phyloP scores from a whole-genome alignment of 768 basidiomycete species.

The Tulasnella sp. region DNA sequence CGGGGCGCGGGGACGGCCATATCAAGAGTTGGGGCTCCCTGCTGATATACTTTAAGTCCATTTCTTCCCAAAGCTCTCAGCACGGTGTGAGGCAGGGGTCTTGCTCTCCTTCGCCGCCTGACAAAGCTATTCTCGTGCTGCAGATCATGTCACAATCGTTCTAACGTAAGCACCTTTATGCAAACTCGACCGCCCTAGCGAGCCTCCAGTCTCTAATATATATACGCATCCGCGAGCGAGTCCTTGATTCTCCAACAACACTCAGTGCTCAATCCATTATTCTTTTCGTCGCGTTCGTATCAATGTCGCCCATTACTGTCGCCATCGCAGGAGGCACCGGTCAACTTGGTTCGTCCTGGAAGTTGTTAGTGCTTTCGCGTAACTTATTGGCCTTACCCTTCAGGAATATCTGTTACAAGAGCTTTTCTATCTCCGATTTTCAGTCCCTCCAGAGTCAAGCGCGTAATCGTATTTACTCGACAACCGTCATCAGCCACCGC shows the following conservation, averaged over 20 bases:
- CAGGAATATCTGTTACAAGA: not conserved
- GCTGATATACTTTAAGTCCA: not conserved
- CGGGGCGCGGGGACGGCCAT: not conserved
- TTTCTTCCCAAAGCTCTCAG: not conserved
- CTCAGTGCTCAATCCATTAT: not conserved
- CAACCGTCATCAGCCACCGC: not conserved
- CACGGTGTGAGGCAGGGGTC: not conserved
- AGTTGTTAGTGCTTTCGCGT: not conserved
- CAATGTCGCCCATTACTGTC: not conserved
- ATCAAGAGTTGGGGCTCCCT: not conserved
- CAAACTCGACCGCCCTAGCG: not conserved
- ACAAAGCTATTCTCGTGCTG: not conserved
- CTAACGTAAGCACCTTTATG: not conserved
- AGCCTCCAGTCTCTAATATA: not conserved
- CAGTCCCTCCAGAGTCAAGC: not conserved
- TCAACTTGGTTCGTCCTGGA: not conserved
- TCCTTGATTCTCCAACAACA: not conserved
- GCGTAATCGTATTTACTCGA: constrained; percentile 19
- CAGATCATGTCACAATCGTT: not conserved
- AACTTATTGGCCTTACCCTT: not conserved
- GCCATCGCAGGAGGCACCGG: constrained; percentile 24
- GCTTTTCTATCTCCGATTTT: not conserved
- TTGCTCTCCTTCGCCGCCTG: not conserved
- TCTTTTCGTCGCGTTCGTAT: not conserved
- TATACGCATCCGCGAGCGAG: not conserved